These are phyloP conservation scores for Pinus albicaulis DNA, from an alignment of 75 land plant genomes.

Conservation along the genomic window DNA sequence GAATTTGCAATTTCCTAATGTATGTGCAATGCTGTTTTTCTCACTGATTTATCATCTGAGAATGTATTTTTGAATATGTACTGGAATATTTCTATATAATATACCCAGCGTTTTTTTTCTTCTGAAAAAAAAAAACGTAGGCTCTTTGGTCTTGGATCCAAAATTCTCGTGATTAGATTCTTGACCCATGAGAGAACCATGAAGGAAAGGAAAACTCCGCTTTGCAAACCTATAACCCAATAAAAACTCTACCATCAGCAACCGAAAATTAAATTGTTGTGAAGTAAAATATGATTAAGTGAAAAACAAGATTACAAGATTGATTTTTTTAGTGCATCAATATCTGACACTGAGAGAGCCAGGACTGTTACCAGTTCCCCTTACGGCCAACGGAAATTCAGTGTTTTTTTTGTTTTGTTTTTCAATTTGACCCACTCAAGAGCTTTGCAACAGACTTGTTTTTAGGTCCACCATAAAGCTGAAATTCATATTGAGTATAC, in stretches of 20 bases:
- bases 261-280: neutral
- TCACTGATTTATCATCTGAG: no score
- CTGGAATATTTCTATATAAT: neutral
- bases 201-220: slow-evolving; percentile 42
- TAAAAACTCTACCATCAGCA: neutral
- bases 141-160: slow-evolving; percentile 34
- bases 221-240: slow-evolving; percentile 25
- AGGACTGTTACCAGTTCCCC: neutral
- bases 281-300: slow-evolving; percentile 1
- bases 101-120: no score
- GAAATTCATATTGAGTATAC: slow-evolving; percentile 14
- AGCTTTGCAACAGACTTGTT: slow-evolving; percentile 2
- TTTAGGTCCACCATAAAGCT: neutral
- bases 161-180: slow-evolving; percentile 36
- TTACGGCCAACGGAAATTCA: neutral
- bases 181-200: slow-evolving; percentile 40
- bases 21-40: no score
- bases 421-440: neutral
- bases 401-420: no score
- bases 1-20: no score
- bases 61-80: neutral
- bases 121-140: slow-evolving; percentile 18
- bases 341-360: neutral
- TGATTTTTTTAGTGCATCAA: neutral
- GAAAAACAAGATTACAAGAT: neutral